These are phyloP conservation scores for Pestalotiopsis sp. DNA, from an alignment of 2,329 filamentous ascomycete species.

Conservation along the genomic window DNA sequence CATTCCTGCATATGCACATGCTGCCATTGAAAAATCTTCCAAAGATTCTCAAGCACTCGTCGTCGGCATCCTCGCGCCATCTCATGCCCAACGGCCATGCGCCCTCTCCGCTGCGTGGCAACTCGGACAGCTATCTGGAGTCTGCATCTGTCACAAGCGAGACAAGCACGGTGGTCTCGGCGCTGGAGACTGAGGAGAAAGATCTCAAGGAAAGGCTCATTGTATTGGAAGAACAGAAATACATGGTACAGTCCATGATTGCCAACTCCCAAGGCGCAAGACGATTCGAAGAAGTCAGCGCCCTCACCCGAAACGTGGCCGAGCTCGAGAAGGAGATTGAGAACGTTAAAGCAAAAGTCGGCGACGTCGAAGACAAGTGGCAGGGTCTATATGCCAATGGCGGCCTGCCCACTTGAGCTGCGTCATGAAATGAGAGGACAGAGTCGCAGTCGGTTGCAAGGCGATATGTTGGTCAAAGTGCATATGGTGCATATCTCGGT, in stretches of 20 bases:
- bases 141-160: slow-evolving; percentile 54
- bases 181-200: slow-evolving; percentile 81
- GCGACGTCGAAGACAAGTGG: slow-evolving; percentile 65
- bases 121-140: slow-evolving; percentile 42
- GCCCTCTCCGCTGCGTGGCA: slow-evolving; percentile 47
- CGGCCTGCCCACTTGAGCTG: slow-evolving; percentile 13
- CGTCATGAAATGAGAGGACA: not conserved
- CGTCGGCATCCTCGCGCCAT: slow-evolving; percentile 35
- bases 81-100: slow-evolving; percentile 35
- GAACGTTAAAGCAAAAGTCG: slow-evolving; percentile 64
- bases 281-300: slow-evolving; percentile 85
- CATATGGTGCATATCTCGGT: not conserved
- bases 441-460: not conserved
- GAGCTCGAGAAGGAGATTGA: slow-evolving; percentile 82
- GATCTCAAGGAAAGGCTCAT: slow-evolving; percentile 78
- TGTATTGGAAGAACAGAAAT: slow-evolving; percentile 88
- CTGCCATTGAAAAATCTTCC: slow-evolving; percentile 79
- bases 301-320: slow-evolving; percentile 77
- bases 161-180: slow-evolving; percentile 55
- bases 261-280: slow-evolving; percentile 73
- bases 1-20: slow-evolving; percentile 89
- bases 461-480: not conserved
- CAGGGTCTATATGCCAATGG: slow-evolving; percentile 51
- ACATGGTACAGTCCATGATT: slow-evolving; percentile 87
- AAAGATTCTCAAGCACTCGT: slow-evolving; percentile 59